Conservation (phyloP, 768 basidiomycete species). For the Boletus patriciae region DNA sequence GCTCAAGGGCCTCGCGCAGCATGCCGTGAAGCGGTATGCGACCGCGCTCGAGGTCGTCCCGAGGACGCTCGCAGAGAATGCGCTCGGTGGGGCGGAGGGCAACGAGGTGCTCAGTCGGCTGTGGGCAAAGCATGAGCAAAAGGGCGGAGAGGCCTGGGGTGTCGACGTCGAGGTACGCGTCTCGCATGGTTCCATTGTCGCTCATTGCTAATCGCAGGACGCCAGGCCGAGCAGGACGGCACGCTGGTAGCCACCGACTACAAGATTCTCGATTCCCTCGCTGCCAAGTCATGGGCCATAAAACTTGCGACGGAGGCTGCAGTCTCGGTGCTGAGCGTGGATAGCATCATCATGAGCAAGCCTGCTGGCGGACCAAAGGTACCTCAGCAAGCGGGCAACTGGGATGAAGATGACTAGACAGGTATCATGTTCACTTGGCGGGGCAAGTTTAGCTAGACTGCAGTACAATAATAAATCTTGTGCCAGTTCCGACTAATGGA, state of each 20-base stretch:
- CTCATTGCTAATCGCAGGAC: neutral
- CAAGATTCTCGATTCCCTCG: slow-evolving; percentile 84
- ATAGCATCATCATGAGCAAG: slow-evolving; percentile 97
- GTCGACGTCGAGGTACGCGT: slow-evolving; percentile 81
- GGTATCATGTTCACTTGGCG: slow-evolving; percentile 8
- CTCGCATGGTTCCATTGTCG: neutral
- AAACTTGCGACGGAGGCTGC: slow-evolving; percentile 91
- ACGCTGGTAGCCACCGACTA: slow-evolving; percentile 61
- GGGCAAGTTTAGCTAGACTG: slow-evolving; percentile 17
- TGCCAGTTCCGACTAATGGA: slow-evolving; percentile 24
- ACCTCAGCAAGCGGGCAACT: slow-evolving; percentile 83
- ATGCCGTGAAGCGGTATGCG: slow-evolving; percentile 88
- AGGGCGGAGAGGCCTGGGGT: slow-evolving; percentile 73
- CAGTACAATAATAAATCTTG: slow-evolving; percentile 31
- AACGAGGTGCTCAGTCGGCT: slow-evolving; percentile 88
- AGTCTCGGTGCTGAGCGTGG: slow-evolving; percentile 87
- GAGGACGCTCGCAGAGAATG: slow-evolving; percentile 92
- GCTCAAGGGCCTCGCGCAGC: slow-evolving; percentile 88
- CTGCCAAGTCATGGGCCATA: slow-evolving; percentile 88
- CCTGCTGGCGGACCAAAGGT: slow-evolving; percentile 88
- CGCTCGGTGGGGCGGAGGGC: slow-evolving; percentile 84
- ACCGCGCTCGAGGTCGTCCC: slow-evolving; percentile 91
- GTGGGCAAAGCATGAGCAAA: slow-evolving; percentile 86
- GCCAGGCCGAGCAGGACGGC: slow-evolving; percentile 74
- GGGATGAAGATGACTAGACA: slow-evolving; percentile 68